These are phyloP conservation scores for Piromyces finnis DNA, from an alignment of 192 early-diverging fungal species.

Conservation along the genomic window DNA sequence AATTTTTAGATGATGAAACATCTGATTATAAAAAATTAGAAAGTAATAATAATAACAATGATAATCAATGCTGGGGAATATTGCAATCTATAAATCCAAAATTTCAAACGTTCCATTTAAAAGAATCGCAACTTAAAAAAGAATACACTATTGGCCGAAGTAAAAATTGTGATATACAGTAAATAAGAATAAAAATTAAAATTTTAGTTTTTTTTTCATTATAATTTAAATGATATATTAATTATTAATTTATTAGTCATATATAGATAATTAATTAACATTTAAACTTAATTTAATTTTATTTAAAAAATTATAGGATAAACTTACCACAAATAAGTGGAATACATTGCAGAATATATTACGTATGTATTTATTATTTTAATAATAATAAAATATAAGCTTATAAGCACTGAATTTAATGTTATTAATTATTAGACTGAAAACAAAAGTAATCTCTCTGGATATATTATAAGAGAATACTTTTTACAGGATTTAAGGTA, in stretches of 20 bases:
- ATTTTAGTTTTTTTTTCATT: too few species aligned
- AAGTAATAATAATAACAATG: not conserved
- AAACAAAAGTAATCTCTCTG: not conserved
- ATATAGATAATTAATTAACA: too few species aligned
- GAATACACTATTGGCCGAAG: not conserved
- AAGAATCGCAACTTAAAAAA: not conserved
- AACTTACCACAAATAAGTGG: not conserved
- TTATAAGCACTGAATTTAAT: too few species aligned
- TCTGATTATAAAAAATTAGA: not conserved
- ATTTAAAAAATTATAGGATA: too few species aligned
- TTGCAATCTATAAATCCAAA: not conserved
- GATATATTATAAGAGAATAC: not conserved
- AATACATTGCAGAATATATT: not conserved
- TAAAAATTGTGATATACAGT: not conserved
- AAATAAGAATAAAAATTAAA: not conserved
- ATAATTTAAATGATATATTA: too few species aligned
- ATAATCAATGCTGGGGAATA: not conserved
- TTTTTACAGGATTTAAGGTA: not conserved
- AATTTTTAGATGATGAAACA: too few species aligned
- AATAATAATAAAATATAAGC: not conserved
- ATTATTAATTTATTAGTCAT: too few species aligned
- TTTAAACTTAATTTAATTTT: too few species aligned
- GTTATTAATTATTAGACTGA: not conserved
- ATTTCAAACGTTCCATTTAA: not conserved
- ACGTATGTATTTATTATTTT: not conserved